phyloP scores from a whole-genome alignment of 73 alveolate species.

The Tetrahymena borealis region DNA sequence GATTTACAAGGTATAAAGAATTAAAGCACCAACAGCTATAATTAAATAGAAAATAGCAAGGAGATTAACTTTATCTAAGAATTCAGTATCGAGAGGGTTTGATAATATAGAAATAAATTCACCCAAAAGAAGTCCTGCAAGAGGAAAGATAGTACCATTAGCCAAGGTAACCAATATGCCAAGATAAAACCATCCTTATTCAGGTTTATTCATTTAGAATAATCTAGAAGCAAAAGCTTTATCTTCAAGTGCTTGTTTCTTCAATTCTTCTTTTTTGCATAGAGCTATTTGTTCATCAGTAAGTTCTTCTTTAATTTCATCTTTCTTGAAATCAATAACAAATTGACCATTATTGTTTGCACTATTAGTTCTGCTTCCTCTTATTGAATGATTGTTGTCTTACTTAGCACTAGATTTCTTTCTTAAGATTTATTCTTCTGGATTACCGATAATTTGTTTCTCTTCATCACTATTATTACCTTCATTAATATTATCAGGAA shows the following conservation, averaged over 20 bases:
- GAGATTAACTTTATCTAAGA: conserved; percentile 1
- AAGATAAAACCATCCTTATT: not conserved
- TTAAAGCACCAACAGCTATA: conserved; percentile 16
- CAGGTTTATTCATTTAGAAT: conserved; percentile 7
- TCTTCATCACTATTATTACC: not conserved
- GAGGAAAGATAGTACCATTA: not conserved
- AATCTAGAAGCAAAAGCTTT: conserved; percentile 36
- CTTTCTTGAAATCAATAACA: conserved; percentile 3
- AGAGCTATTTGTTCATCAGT: conserved; percentile 26
- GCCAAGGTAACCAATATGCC: conserved; percentile 1
- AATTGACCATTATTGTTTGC: not conserved
- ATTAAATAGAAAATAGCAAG: conserved; percentile 20
- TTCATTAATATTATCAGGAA: no score
- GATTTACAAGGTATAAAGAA: conserved; percentile 33
- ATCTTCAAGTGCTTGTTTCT: not conserved
- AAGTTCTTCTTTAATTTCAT: not conserved
- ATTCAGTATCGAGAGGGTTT: not conserved
- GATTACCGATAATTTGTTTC: not conserved
- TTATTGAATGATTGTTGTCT: not conserved
- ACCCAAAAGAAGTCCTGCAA: not conserved
- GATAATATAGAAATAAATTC: not conserved
- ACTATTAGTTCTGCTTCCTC: not conserved
- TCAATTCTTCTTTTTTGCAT: conserved; percentile 8
- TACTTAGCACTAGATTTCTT: not conserved
- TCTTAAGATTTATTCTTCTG: not conserved